These are phyloP conservation scores for Actinomortierella wolfii DNA, from an alignment of 371 early-diverging fungal species.

Conservation along the genomic window DNA sequence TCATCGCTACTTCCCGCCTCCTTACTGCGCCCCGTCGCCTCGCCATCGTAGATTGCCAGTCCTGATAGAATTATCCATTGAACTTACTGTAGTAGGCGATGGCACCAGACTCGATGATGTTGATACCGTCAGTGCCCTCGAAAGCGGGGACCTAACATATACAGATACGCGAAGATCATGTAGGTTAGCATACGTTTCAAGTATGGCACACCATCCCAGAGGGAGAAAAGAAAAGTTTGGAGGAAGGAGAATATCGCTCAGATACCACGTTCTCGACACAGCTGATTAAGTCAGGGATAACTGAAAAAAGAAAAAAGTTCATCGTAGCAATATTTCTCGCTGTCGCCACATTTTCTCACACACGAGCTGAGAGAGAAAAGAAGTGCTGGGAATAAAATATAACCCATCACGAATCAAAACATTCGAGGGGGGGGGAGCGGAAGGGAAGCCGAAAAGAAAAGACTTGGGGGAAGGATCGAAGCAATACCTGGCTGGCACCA, in stretches of 20 bases:
- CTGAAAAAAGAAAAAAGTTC: conserved; percentile 48
- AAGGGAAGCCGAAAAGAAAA: too few species aligned
- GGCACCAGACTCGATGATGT: conserved; percentile 78
- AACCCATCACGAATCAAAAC: conserved; percentile 3
- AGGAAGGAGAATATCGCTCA: conserved; percentile 10
- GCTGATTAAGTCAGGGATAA: conserved; percentile 65
- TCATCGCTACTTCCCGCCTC: conserved; percentile 5
- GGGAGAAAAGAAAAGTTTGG: too few species aligned
- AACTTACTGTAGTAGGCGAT: conserved; percentile 85
- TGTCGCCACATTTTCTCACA: conserved; percentile 6
- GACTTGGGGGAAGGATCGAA: too few species aligned
- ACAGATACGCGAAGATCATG: too few species aligned
- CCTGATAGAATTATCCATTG: conserved; percentile 2
- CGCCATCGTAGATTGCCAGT: not conserved
- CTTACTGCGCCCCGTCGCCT: not conserved
- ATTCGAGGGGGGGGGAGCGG: not conserved
- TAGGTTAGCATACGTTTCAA: too few species aligned
- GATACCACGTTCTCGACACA: conserved; percentile 49
- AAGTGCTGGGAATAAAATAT: not conserved
- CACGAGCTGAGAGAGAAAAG: conserved; percentile 13
- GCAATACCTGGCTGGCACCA: conserved; percentile 54
- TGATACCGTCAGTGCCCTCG: conserved; percentile 74
- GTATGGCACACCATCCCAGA: too few species aligned
- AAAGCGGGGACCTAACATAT: conserved; percentile 87
- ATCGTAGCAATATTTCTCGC: conserved; percentile 9